These are phyloP conservation scores for Sungouiozyma ichnusensis DNA, from an alignment of 805 yeast genomes.

Conservation along the genomic window DNA sequence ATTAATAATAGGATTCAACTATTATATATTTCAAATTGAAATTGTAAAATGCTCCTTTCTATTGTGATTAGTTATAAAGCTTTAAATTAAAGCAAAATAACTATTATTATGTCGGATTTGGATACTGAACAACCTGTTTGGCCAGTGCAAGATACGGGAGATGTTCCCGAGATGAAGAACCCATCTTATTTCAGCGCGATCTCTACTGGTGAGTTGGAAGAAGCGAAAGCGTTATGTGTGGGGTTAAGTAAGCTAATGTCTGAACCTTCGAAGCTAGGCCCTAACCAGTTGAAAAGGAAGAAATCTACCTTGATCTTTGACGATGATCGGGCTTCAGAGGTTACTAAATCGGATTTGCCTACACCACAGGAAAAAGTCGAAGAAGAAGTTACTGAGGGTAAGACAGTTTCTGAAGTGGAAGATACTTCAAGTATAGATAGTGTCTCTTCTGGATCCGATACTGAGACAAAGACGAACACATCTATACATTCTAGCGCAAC, in stretches of 20 bases:
- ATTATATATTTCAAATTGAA: too few relatives aligned
- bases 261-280: neutral
- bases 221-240: neutral
- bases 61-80: neutral
- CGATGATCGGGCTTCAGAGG: constrained; percentile 31
- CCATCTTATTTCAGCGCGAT: neutral
- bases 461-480: neutral
- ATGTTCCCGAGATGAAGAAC: neutral
- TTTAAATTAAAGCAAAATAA: too few relatives aligned
- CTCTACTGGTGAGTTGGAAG: neutral
- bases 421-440: neutral
- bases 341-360: neutral
- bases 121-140: neutral
- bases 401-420: neutral
- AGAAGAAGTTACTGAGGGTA: neutral
- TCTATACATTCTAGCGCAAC: neutral
- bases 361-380: neutral
- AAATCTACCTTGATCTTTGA: constrained; percentile 61
- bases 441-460: neutral
- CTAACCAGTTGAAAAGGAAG: constrained; percentile 21
- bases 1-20: too few relatives aligned
- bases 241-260: constrained; percentile 1
- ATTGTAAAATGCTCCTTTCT: too few relatives aligned
- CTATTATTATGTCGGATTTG: neutral
- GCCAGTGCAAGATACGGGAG: neutral